Base-by-base conservation (phyloP, 2,329 filamentous ascomycete species). In the Fusarium marasasianum region DNA sequence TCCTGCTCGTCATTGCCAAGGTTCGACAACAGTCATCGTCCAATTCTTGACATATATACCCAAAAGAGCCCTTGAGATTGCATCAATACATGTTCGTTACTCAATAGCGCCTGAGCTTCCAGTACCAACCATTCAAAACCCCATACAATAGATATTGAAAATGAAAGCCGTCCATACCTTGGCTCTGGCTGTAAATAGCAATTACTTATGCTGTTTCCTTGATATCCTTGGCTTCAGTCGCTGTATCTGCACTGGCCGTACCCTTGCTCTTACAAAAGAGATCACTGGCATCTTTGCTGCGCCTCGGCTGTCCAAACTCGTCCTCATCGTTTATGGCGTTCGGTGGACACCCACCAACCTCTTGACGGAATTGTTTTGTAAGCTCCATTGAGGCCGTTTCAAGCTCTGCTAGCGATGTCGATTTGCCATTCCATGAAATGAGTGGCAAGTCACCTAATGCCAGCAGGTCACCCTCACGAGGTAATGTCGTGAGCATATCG, bases 331-430 rank as follows among this genome's bases (percentile, higher is more conserved):
- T 66, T 37, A 47, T 38, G 11, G 64, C 54, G 29, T 26, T 55
- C 45, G 62, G 55, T 37, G 80, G 80, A 77, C 94, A 97, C 2
- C 88, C 89, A n/a, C 94, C 94, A 20, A 94, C 87, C 7, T 89
- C 84, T 58, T 83, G 81, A 48, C 91, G 88, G 78, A 96, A 96
- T 20, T 84, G 77, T 1, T 82, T 78, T 9, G 88, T 84, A 77
- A 91, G 94, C 11, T 86, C 83, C 2, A 80, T 69, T 6, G 90
- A 88, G 5, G 82, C 81, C 5, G 80, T 78, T 13, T 84, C 83
- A 6, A 91, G 73, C 1, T 84, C 83, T 9, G 77, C 79, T 3
- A 83, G 72, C 5, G 80, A 81, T 17, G 85, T 81, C n/a, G 77
- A 73, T 26, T 84, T 82, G 3, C 94, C 94, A 33, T 91, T 86